Conservation (phyloP, 2,329 filamentous ascomycete genomes). For the Salinomyces thailandicus region DNA sequence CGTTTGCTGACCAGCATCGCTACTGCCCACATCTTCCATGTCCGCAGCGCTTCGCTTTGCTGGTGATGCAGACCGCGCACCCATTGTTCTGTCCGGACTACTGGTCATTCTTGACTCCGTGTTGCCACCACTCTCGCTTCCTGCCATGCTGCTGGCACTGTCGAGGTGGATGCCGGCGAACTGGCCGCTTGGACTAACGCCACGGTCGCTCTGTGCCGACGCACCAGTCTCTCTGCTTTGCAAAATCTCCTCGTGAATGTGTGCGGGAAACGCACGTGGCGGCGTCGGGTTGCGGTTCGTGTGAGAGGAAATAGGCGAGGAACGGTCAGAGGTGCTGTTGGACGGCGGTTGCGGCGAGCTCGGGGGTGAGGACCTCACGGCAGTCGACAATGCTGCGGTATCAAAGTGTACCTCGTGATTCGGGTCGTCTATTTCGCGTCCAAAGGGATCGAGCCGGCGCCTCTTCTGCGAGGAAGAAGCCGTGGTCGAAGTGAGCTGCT, state of each 20-base stretch:
- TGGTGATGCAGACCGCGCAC: conserved; percentile 39
- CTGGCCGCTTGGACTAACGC: conserved; percentile 20
- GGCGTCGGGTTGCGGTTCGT: conserved; percentile 12
- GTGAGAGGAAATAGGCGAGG: conserved; percentile 13
- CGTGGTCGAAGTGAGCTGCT: conserved; percentile 9
- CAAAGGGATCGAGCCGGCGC: conserved; percentile 9
- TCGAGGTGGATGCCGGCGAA: conserved; percentile 21
- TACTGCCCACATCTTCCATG: conserved; percentile 37
- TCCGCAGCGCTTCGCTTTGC: conserved; percentile 46
- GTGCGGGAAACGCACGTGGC: conserved; percentile 43
- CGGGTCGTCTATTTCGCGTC: neutral
- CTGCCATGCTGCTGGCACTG: conserved; percentile 36
- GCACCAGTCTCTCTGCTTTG: conserved; percentile 12
- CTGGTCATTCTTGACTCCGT: conserved; percentile 8
- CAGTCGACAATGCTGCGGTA: conserved; percentile 10
- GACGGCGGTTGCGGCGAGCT: conserved; percentile 11
- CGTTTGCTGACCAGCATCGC: conserved; percentile 4
- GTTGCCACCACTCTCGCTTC: conserved; percentile 18
- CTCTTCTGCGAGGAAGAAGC: conserved; percentile 12
- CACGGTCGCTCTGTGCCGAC: conserved; percentile 13
- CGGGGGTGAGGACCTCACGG: conserved; percentile 16
- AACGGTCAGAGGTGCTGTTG: conserved; percentile 6
- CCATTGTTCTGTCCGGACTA: conserved; percentile 12
- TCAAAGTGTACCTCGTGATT: conserved; percentile 11
- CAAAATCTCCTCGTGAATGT: conserved; percentile 43